Conservation (phyloP, 202 grass and related monocot genomes). For the Zoysia matrella region DNA sequence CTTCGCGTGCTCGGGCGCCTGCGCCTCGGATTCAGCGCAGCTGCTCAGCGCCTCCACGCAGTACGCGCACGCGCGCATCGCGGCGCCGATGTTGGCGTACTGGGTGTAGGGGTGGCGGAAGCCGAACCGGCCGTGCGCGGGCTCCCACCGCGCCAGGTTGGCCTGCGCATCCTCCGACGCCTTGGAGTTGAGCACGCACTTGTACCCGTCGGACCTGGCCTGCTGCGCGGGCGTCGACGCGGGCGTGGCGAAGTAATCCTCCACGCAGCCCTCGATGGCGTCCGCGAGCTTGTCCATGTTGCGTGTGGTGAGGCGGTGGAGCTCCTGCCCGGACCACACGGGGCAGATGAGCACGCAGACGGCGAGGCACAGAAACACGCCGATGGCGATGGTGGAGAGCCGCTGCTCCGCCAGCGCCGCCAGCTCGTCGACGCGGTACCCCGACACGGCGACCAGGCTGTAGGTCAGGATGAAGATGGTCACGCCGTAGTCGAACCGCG, state of each 20-base stretch:
- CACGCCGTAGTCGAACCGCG: too few species aligned
- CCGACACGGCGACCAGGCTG: too few species aligned
- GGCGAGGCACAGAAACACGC: conserved; percentile 69
- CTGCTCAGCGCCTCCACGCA: conserved; percentile 79
- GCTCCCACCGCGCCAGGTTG: conserved; percentile 87
- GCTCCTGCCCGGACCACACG: conserved; percentile 43
- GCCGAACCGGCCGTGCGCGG: conserved; percentile 66
- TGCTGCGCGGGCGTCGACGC: conserved; percentile 16
- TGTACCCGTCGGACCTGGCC: conserved; percentile 64
- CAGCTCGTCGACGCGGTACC: too few species aligned
- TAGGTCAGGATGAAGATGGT: too few species aligned
- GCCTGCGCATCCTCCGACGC: conserved; percentile 80
- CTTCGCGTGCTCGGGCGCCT: conserved; percentile 63
- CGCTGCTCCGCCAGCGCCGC: conserved; percentile 45
- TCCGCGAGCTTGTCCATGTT: conserved; percentile 90
- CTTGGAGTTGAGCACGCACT: conserved; percentile 86
- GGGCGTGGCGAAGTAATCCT: conserved; percentile 71
- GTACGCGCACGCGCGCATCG: conserved; percentile 76
- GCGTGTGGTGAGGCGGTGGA: conserved; percentile 69
- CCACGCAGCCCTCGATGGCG: conserved; percentile 66
- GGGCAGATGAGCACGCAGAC: conserved; percentile 53
- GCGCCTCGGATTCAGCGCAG: conserved; percentile 67
- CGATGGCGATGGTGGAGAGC: conserved; percentile 68
- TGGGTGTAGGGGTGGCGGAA: conserved; percentile 80
- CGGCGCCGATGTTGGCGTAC: conserved; percentile 69